Evolutionary conservation across 2,329 filamentous ascomycete species (phyloP).

Genomic region (Fusarium papillatum): DNA sequence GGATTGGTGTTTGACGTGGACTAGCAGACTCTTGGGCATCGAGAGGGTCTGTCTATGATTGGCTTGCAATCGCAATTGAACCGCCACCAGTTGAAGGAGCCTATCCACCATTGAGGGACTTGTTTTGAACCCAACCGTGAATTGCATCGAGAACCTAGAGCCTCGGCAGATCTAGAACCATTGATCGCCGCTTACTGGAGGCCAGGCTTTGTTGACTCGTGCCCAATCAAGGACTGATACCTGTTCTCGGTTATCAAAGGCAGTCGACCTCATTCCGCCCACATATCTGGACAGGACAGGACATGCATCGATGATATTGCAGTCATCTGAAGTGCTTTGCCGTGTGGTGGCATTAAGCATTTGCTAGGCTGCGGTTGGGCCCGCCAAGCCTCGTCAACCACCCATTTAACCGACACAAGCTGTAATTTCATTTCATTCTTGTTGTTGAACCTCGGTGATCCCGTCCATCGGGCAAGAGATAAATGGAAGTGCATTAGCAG

Average conservation of each 20-base stretch:
- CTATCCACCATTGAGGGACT: conserved; percentile 4
- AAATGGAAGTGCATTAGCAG: conserved; percentile 4
- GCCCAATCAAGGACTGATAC: neutral
- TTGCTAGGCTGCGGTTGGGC: conserved; percentile 7
- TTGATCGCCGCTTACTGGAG: conserved; percentile 31
- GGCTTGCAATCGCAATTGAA: neutral
- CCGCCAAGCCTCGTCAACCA: conserved; percentile 11
- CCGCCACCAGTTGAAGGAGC: neutral
- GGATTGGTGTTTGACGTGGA: conserved; percentile 19
- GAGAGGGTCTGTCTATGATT: conserved; percentile 1
- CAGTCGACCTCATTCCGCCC: neutral
- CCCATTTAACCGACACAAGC: conserved; percentile 14
- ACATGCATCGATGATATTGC: conserved; percentile 15
- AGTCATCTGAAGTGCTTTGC: neutral
- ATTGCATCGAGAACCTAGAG: conserved; percentile 16
- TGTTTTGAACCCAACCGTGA: neutral
- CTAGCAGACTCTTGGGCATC: neutral
- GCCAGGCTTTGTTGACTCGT: neutral
- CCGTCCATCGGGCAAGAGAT: conserved; percentile 13
- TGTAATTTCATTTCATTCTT: conserved; percentile 1
- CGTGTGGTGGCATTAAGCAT: conserved; percentile 28
- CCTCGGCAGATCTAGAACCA: conserved; percentile 35
- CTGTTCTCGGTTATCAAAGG: neutral
- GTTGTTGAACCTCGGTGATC: neutral
- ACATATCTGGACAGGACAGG: neutral